phyloP scores from a whole-genome alignment of 2,329 filamentous ascomycete species.

The Achaetomium macrosporum region DNA sequence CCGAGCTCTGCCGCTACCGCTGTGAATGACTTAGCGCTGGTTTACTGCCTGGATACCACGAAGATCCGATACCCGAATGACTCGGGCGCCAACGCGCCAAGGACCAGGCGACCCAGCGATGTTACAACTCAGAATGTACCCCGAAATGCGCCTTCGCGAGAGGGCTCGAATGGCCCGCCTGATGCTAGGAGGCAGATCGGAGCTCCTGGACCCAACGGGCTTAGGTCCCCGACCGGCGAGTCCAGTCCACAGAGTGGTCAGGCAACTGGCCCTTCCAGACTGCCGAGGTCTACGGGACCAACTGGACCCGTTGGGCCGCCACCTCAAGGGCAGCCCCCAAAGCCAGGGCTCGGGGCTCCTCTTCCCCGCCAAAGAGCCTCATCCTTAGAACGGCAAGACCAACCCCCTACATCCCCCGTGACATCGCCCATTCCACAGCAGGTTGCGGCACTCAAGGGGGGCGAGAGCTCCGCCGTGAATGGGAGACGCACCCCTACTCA shows the following conservation, averaged over 20 bases:
- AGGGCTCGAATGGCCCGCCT: constrained; percentile 46
- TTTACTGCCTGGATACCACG: constrained; percentile 87
- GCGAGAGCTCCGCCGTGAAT: constrained; percentile 47
- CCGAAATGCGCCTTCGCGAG: constrained; percentile 41
- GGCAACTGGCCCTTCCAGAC: constrained; percentile 34
- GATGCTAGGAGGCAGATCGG: constrained; percentile 47
- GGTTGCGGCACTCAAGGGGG: constrained; percentile 32
- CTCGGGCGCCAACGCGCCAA: constrained; percentile 33
- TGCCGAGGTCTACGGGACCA: constrained; percentile 35
- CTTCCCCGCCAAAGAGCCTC: constrained; percentile 41
- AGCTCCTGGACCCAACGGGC: constrained; percentile 37
- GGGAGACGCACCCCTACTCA: constrained; percentile 56
- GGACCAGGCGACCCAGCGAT: constrained; percentile 31
- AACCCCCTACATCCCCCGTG: constrained; percentile 33
- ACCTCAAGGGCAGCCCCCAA: constrained; percentile 49
- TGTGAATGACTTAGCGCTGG: constrained; percentile 76
- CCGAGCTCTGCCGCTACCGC: constrained; percentile 81
- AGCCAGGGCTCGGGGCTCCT: constrained; percentile 39
- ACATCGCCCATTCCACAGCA: constrained; percentile 42
- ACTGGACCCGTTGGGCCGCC: constrained; percentile 44
- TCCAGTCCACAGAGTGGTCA: constrained; percentile 13
- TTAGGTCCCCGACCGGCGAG: constrained; percentile 38
- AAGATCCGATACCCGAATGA: constrained; percentile 97
- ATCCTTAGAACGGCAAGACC: constrained; percentile 42
- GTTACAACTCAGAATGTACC: constrained; percentile 24